Evolutionary conservation across 352 stramenopile species (phyloP), one percentile per base, ranked within the genome.

Genomic region (Phytophthora boehmeriae): DNA sequence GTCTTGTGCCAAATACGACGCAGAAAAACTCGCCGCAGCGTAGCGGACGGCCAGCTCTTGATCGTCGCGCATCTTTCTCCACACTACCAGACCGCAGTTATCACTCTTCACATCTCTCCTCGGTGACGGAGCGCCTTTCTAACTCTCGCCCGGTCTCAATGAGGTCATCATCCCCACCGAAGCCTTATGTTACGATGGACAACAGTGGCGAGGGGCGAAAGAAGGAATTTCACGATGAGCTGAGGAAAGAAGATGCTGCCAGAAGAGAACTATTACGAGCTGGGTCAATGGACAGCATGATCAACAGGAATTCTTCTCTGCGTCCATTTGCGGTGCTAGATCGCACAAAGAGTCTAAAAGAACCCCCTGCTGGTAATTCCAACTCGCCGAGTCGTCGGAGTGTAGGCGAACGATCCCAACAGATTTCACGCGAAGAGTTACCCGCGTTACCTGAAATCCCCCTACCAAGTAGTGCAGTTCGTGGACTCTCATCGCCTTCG

Each of bases 381-480:
- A 48, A 61, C 23, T 68, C 62, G 9, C 54, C 55, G 8, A 67
- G 44, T 46, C 58, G 45, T 46, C 34, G 39, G 63, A 59, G n/a
- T 34, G 32, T 54, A 23, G 30, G 42, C 27, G 50, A 49, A 38
- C 25, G 25, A 46, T 28, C 20, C 35, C 17, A 30, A 28, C 51
- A 42, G 35, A 50, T 48, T 8, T 32, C 22, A 16, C 65, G 64
- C 35, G 84, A 93, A 66, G 82, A 91, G 30, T 56, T 86, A 1
- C 81, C 84, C 60, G 68, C 70, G 20, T 58, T 93, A 16, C 84
- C 82, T 8, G 74, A 90, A 34, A 93, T 93, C 23, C 84, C 84
- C 28, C 66, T 83, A 42, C 78, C 76, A 27, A 65, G 59, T 56
- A 43, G 46, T 39, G 47, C 10, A 52, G 45, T 39, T 46, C 52